Evolutionary conservation across 805 yeast species (phyloP), one percentile per base, ranked within the genome.

Genomic region (Cyberlindnera saturnus): DNA sequence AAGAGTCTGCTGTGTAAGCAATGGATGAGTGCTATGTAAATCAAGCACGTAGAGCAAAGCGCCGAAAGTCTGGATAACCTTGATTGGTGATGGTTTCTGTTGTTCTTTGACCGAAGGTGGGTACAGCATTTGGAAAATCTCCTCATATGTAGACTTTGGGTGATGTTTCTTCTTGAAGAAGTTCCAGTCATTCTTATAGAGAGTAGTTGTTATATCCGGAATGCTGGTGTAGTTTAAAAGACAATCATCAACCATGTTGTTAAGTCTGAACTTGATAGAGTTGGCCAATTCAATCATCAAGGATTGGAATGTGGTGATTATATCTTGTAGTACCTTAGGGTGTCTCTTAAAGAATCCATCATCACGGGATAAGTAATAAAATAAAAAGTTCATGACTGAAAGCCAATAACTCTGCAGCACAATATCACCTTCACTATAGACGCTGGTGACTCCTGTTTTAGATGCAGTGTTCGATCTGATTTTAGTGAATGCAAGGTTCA

Each of bases 51-150:
- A 88, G 36, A 88, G 73, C 41, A 95, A 70, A 0, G 98, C 96
- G 28, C 96, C 95, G 46, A 93, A 71, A 1, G 90, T 83, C 54
- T 93, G 95, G 20, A 90, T 79, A 41, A 90, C 74, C 52, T 79
- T 81, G 41, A 90, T 69, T 0, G 99, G 99, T 0, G 97, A 87
- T 3, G 96, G 96, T 58, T 79, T 81, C 73, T 85, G 80, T 57
- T 87, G 83, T 45, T 86, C 84, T 38, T 77, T 71, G 17, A 86
- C 77, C 0, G 91, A 70, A 2, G 98, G 98, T 5, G 98, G 98
- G 49, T 82, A 82, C 43, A 88, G 66, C 76, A 81, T 84, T 42
- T 79, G 74, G 36, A 82, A 67, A 30, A 89, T 82, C 50, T 86
- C 91, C 41, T 84, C 88, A 57, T 82, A 83, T 5, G 79, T 78